phyloP scores from a whole-genome alignment of 2,329 filamentous ascomycete species.

The Hypoxylon sp. region DNA sequence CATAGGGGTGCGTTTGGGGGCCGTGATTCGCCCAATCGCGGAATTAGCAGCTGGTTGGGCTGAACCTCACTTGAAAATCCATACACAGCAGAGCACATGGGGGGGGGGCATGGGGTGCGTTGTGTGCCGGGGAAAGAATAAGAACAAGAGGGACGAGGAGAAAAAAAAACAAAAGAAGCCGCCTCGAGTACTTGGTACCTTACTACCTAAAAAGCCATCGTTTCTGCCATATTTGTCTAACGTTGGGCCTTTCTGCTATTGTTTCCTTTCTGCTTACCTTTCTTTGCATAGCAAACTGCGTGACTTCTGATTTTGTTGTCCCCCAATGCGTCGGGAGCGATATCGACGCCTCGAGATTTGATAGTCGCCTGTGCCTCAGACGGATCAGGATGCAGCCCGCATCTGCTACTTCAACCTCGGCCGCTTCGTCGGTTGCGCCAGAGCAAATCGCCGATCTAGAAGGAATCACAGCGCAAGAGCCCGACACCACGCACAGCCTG shows the following conservation, averaged over 20 bases:
- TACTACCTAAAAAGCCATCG: slow-evolving; percentile 28
- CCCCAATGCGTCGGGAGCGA: slow-evolving; percentile 28
- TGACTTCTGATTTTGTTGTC: slow-evolving; percentile 10
- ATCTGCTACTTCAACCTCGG: slow-evolving; percentile 31
- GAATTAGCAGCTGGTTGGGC: slow-evolving; percentile 50
- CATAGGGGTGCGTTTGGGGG: slow-evolving; percentile 31
- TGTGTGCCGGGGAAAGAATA: slow-evolving; percentile 13
- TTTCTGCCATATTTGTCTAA: slow-evolving; percentile 25
- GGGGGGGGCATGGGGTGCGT: slow-evolving; percentile 1
- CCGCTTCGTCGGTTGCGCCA: slow-evolving; percentile 33
- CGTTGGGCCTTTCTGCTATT: slow-evolving; percentile 13
- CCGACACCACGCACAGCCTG: slow-evolving; percentile 46
- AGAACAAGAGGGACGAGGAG: slow-evolving; percentile 17
- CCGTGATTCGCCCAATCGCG: slow-evolving; percentile 49
- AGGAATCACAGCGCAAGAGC: slow-evolving; percentile 19
- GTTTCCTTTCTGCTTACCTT: neutral
- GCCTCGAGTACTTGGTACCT: slow-evolving; percentile 32
- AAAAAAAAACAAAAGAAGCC: slow-evolving; percentile 17
- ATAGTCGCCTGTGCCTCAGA: slow-evolving; percentile 14
- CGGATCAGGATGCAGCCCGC: slow-evolving; percentile 45
- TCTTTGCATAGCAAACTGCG: neutral
- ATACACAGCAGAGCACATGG: slow-evolving; percentile 18
- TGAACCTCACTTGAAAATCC: slow-evolving; percentile 42
- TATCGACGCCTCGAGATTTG: slow-evolving; percentile 15
- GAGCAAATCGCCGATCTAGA: slow-evolving; percentile 24